Percentiles rank a stretch among this genome's conserved stretches.
phyloP scores from a whole-genome alignment of 345 rosid genomes.

The Triadica sebifera region DNA sequence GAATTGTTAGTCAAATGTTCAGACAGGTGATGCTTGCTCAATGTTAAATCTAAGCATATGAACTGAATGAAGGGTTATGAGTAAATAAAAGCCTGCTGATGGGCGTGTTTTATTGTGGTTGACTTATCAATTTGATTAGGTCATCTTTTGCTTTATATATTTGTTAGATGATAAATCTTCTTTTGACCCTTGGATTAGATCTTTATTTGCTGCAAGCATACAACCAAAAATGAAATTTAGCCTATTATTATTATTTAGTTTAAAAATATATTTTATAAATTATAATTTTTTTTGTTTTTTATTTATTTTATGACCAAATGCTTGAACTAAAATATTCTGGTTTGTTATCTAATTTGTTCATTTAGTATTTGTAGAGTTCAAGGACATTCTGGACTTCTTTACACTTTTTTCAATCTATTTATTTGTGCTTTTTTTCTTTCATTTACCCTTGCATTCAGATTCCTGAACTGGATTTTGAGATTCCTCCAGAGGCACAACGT shows the following conservation, averaged over 20 bases:
- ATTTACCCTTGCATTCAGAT: slow-evolving; percentile 44
- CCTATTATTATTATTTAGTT: neutral
- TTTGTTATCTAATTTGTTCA: neutral
- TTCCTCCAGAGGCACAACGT: slow-evolving; percentile 92
- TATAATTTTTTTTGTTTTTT: neutral
- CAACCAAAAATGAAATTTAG: neutral
- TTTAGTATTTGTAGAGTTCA: neutral
- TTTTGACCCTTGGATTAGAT: neutral
- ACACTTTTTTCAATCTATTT: neutral
- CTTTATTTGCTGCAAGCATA: neutral
- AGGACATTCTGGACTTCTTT: neutral
- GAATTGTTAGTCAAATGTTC: neutral
- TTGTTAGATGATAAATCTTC: neutral
- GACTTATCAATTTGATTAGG: neutral
- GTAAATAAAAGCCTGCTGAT: neutral
- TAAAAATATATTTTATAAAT: neutral
- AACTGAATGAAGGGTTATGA: neutral
- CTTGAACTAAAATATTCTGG: neutral
- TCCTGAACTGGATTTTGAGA: slow-evolving; percentile 90
- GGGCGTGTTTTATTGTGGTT: neutral
- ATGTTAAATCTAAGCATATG: neutral
- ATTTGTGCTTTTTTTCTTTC: neutral
- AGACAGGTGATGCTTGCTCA: neutral
- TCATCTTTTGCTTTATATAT: neutral
- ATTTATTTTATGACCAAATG: neutral